phyloP scores from a whole-genome alignment of 2,329 filamentous ascomycete species.

The Exophiala lecanii-corni region DNA sequence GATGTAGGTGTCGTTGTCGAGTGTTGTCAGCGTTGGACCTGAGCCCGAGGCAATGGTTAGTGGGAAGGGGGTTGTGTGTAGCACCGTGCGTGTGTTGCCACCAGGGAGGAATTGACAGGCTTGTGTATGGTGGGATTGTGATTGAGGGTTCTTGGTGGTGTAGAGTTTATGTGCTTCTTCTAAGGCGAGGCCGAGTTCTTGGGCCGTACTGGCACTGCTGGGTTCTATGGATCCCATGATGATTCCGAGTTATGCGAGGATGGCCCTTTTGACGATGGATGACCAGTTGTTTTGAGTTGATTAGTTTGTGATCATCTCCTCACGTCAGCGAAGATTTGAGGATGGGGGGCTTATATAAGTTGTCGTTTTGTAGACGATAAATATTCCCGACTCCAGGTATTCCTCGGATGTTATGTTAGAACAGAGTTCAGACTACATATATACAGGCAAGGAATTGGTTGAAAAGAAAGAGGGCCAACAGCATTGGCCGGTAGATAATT shows the following conservation, averaged over 20 bases:
- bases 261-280: no score
- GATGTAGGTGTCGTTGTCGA: conserved; percentile 41
- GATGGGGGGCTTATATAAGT: no score
- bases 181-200: conserved; percentile 6
- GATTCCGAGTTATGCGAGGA: no score
- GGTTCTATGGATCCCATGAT: conserved; percentile 18
- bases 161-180: conserved; percentile 13
- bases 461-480: no score
- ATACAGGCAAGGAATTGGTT: no score
- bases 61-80: conserved; percentile 33
- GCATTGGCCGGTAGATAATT: no score
- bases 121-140: conserved; percentile 17
- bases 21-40: conserved; percentile 30
- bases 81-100: conserved; percentile 32
- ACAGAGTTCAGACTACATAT: no score
- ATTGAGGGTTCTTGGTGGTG: conserved; percentile 9
- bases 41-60: conserved; percentile 30
- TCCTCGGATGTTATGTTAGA: no score
- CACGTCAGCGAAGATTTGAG: no score
- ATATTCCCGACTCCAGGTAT: no score
- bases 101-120: conserved; percentile 29
- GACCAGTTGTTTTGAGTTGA: no score
- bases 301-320: background rate
- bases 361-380: no score
- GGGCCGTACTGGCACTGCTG: background rate